Evolutionary conservation across 192 early-diverging fungal genomes (phyloP).

Genomic region (Backusella macrospora): DNA sequence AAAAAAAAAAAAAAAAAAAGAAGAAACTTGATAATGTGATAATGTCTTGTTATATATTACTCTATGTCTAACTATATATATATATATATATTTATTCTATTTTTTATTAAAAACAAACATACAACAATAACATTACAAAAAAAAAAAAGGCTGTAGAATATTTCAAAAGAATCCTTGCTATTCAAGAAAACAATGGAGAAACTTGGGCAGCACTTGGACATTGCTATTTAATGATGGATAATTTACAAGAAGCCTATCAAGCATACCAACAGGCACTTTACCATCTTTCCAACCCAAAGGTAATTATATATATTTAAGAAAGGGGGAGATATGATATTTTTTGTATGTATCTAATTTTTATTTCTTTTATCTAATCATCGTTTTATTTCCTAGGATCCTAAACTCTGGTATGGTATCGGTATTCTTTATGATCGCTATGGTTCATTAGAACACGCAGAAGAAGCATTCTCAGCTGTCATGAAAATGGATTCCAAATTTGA

Average conservation of each 20-base stretch:
- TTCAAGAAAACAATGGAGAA: slow-evolving; percentile 87
- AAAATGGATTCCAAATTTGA: slow-evolving; percentile 95
- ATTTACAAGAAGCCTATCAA: slow-evolving; percentile 90
- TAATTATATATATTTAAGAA: slow-evolving; percentile 28
- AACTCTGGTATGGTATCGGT: slow-evolving; percentile 98
- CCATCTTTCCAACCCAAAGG: slow-evolving; percentile 87
- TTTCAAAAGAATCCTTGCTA: slow-evolving; percentile 84
- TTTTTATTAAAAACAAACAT: too few relatives aligned
- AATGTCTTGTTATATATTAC: too few relatives aligned
- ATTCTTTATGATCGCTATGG: slow-evolving; percentile 97
- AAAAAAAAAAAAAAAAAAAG: too few relatives aligned
- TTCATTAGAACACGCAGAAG: slow-evolving; percentile 95
- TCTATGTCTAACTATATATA: too few relatives aligned
- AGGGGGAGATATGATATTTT: background rate
- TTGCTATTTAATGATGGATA: slow-evolving; percentile 95
- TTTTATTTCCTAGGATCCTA: slow-evolving; percentile 71
- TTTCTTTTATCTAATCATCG: background rate
- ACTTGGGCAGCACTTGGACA: slow-evolving; percentile 95
- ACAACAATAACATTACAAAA: too few relatives aligned
- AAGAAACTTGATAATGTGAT: too few relatives aligned
- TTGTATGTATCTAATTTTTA: background rate
- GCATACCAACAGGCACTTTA: slow-evolving; percentile 96
- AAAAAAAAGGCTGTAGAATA: slow-evolving; percentile 77
- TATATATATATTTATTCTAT: too few relatives aligned
- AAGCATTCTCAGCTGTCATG: slow-evolving; percentile 93